These are phyloP conservation scores for Penicillium riverlandense DNA, from an alignment of 495 filamentous ascomycete genomes.

Conservation along the genomic window DNA sequence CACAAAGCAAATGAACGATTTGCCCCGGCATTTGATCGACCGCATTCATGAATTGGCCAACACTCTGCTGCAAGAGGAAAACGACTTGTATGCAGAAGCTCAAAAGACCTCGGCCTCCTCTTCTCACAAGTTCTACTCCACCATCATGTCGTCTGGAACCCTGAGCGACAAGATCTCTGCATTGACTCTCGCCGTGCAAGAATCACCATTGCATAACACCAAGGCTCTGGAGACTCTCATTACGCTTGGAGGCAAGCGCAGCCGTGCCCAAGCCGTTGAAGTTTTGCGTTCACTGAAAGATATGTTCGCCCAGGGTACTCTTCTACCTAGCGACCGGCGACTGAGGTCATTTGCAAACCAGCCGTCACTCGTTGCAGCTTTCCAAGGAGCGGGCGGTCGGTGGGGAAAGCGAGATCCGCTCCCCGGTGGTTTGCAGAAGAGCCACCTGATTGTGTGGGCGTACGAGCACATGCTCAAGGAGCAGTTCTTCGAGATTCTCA, in stretches of 20 bases:
- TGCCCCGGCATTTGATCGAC: conserved; percentile 54
- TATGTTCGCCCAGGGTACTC: conserved; percentile 77
- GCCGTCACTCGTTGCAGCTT: conserved; percentile 60
- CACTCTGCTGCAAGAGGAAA: conserved; percentile 67
- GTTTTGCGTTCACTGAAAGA: conserved; percentile 89
- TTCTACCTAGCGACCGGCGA: conserved; percentile 76
- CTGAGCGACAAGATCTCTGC: conserved; percentile 95
- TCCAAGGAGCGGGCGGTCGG: conserved; percentile 46
- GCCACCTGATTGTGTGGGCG: conserved; percentile 80
- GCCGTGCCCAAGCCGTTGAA: conserved; percentile 86
- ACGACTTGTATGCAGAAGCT: conserved; percentile 50
- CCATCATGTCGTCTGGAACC: conserved; percentile 94
- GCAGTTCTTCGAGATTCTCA: conserved; percentile 83
- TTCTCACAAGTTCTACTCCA: conserved; percentile 86
- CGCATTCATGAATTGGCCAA: conserved; percentile 70
- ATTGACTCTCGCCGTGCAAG: conserved; percentile 85
- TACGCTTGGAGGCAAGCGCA: conserved; percentile 75
- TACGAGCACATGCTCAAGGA: conserved; percentile 93
- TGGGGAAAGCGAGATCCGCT: conserved; percentile 64
- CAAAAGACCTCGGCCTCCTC: conserved; percentile 56
- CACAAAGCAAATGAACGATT: conserved; percentile 39
- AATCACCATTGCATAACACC: conserved; percentile 87
- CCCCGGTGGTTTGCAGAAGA: conserved; percentile 59
- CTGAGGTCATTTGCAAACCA: conserved; percentile 74
- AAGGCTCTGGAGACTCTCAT: conserved; percentile 82